Base-by-base conservation (phyloP, 768 basidiomycete species). In the Solioccasus polychromus region DNA sequence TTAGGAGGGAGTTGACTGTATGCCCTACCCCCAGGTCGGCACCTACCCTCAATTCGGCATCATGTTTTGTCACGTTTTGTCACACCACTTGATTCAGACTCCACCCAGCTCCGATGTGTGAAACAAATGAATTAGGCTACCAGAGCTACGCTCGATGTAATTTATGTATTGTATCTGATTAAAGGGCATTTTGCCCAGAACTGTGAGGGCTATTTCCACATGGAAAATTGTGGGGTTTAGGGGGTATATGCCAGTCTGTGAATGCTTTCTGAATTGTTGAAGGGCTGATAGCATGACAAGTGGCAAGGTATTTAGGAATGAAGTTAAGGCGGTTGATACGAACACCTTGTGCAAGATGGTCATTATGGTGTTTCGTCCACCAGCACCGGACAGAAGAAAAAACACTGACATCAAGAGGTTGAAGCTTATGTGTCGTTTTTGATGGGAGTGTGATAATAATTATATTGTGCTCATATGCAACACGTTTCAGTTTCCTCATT, bases 341-440 rank as follows among this genome's bases (percentile, higher is more conserved):
- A n/a, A n/a, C n/a, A n/a, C n/a, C n/a, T n/a, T n/a, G n/a, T n/a
- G n/a, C n/a, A n/a, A n/a, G n/a, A n/a, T n/a, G n/a, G n/a, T n/a
- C n/a, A n/a, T n/a, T n/a, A n/a, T n/a, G n/a, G n/a, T n/a, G n/a
- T n/a, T n/a, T n/a, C n/a, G n/a, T n/a, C n/a, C n/a, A n/a, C n/a
- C n/a, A n/a, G n/a, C n/a, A n/a, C n/a, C n/a, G n/a, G n/a, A n/a
- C n/a, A n/a, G n/a, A n/a, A n/a, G n/a, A n/a, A 53, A 74, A 76
- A 24, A 67, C 63, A 3, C 63, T 65, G 40, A 74, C 70, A 56
- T 76, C 68, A 29, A 69, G 66, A 1, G 74, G 72, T 53, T 74
- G 71, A 0, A 73, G 66, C 18, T 53, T 53, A 42, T 73, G 72
- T 5, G 72, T 76, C 0, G 61, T 68, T 35, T 77, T 69, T 14